Evolutionary conservation across 371 early-diverging fungal genomes (phyloP).

Genomic region (Syncephalastrum contaminatum): DNA sequence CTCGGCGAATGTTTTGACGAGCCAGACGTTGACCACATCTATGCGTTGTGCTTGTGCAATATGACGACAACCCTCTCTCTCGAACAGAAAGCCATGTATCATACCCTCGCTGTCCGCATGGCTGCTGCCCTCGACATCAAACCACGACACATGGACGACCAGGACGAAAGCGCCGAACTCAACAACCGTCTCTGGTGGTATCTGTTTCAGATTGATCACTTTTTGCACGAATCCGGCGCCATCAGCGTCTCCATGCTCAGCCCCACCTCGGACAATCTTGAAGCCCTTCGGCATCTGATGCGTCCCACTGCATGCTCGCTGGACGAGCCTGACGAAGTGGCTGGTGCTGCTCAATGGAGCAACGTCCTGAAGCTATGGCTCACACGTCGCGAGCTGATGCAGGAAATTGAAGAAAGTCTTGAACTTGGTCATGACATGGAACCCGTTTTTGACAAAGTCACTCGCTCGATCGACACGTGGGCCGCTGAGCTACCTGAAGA

Average conservation of each 20-base stretch:
- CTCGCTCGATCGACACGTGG: constrained; percentile 10
- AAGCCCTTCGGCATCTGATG: constrained; percentile 14
- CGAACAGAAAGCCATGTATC: constrained; percentile 24
- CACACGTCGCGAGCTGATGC: constrained; percentile 19
- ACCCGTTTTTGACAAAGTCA: constrained; percentile 14
- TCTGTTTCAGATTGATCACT: constrained; percentile 32
- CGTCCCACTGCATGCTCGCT: constrained; percentile 26
- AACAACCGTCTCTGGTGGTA: constrained; percentile 33
- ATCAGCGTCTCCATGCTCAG: constrained; percentile 22
- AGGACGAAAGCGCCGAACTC: constrained; percentile 17
- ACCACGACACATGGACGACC: constrained; percentile 8
- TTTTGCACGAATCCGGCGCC: constrained; percentile 25
- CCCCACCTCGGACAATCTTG: constrained; percentile 28
- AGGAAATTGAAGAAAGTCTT: constrained; percentile 14
- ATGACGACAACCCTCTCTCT: constrained; percentile 22
- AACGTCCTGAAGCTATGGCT: constrained; percentile 29
- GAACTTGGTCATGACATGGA: constrained; percentile 11
- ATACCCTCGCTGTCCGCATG: constrained; percentile 30
- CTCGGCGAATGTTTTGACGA: constrained; percentile 30
- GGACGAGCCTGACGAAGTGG: constrained; percentile 24
- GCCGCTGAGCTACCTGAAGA: constrained; percentile 13
- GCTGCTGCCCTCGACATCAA: constrained; percentile 19
- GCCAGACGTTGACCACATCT: constrained; percentile 24
- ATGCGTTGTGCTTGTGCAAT: constrained; percentile 24
- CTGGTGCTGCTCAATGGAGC: constrained; percentile 23